Evolutionary conservation across 129 eudicot species (phyloP).

Genomic region (Cynara cardunculus): DNA sequence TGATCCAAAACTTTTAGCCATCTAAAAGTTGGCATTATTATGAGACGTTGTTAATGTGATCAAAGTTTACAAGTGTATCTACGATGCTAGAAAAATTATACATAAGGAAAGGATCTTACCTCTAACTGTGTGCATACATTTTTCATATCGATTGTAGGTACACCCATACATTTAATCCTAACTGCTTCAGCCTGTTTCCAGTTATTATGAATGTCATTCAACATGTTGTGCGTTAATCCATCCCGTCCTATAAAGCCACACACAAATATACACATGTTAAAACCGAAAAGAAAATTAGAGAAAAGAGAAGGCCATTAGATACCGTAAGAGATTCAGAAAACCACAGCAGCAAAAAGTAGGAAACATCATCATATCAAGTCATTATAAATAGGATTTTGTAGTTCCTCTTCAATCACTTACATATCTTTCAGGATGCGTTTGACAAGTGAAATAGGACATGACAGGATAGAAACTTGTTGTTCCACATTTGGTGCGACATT

Average conservation of each 20-base stretch:
- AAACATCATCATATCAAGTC: background rate
- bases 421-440: no score
- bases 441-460: no score
- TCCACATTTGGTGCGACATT: background rate
- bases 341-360: background rate
- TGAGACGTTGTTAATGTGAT: no score
- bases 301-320: background rate
- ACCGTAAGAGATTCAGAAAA: background rate
- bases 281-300: background rate
- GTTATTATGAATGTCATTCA: conserved; percentile 85
- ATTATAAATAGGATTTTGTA: no score
- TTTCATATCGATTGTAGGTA: conserved; percentile 93
- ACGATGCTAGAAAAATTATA: background rate
- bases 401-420: no score
- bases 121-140: conserved; percentile 82
- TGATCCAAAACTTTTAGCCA: background rate
- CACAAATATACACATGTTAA: background rate
- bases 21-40: no score
- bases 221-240: conserved; percentile 94
- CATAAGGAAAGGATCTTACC: conserved; percentile 35
- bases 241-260: conserved; percentile 64
- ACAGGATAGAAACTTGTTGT: background rate
- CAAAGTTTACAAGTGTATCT: no score
- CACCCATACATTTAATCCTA: conserved; percentile 95
- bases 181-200: conserved; percentile 90